phyloP scores from a whole-genome alignment of 345 rosid genomes.

The Melaleuca quinquenervia region DNA sequence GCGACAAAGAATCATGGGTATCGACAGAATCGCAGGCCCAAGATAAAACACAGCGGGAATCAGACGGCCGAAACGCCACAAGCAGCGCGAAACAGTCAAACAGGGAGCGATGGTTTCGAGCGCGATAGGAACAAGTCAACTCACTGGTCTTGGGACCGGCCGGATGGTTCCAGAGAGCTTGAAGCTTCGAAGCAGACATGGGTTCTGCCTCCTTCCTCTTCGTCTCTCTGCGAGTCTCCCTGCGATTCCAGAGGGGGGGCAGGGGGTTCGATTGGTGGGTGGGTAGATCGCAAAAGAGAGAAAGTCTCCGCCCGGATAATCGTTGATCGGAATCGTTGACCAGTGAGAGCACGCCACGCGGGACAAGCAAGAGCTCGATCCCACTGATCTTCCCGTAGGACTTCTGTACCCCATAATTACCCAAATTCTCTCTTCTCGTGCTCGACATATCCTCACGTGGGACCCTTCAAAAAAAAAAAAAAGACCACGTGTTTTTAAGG shows the following conservation, averaged over 20 bases:
- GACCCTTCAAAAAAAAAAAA: neutral
- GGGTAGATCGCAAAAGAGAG: neutral
- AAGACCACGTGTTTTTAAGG: neutral
- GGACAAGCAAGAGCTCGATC: neutral
- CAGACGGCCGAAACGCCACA: neutral
- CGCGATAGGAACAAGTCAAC: conserved; percentile 4
- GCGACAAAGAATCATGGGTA: neutral
- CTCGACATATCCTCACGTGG: neutral
- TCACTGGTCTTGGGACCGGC: conserved; percentile 94
- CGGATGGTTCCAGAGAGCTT: conserved; percentile 88
- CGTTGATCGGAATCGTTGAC: neutral
- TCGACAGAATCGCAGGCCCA: neutral
- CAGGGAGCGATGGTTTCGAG: neutral
- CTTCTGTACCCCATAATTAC: neutral
- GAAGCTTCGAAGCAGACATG: conserved; percentile 79
- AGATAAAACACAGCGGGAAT: neutral
- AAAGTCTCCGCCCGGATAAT: neutral
- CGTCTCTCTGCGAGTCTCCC: neutral
- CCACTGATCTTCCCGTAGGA: neutral
- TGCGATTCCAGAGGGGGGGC: neutral
- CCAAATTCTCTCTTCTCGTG: neutral
- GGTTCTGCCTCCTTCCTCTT: neutral
- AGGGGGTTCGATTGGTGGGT: neutral
- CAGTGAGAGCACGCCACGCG: neutral
- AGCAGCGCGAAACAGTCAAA: neutral